Evolutionary conservation across 352 stramenopile species (phyloP).

Genomic region (Globisporangium takayamanum): DNA sequence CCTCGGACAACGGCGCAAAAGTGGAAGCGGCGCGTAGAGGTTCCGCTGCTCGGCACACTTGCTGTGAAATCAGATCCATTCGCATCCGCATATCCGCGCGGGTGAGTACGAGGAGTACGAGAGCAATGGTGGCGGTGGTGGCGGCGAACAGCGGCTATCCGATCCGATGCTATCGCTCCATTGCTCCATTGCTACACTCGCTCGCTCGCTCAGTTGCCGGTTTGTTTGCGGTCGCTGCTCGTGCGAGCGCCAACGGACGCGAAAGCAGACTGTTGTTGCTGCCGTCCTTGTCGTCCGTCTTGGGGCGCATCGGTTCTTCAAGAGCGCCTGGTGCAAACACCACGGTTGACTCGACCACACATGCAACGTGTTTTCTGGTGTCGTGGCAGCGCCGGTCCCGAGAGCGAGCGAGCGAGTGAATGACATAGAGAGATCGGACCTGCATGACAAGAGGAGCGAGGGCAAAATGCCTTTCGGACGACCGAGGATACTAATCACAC

Average conservation of each 20-base stretch:
- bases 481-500: too few relatives aligned
- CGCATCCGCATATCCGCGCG: neutral
- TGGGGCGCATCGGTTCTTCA: slow-evolving; percentile 1
- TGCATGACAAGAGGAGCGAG: too few relatives aligned
- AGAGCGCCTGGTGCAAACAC: neutral
- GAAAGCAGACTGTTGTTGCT: too few relatives aligned
- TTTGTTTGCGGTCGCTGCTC: too few relatives aligned
- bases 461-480: too few relatives aligned
- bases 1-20: neutral
- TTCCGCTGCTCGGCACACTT: neutral
- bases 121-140: neutral
- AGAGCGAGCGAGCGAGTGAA: too few relatives aligned
- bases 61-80: neutral
- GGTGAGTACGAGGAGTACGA: neutral
- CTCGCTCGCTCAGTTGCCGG: too few relatives aligned
- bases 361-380: too few relatives aligned
- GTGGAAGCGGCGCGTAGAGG: neutral
- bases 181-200: neutral
- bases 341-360: too few relatives aligned
- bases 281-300: neutral
- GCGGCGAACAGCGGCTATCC: neutral
- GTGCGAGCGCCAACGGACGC: too few relatives aligned
- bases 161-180: neutral
- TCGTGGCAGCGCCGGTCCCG: too few relatives aligned
- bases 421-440: too few relatives aligned